Evolutionary conservation across 192 early-diverging fungal genomes (phyloP).

Genomic region (Kickxella alabastrina): DNA sequence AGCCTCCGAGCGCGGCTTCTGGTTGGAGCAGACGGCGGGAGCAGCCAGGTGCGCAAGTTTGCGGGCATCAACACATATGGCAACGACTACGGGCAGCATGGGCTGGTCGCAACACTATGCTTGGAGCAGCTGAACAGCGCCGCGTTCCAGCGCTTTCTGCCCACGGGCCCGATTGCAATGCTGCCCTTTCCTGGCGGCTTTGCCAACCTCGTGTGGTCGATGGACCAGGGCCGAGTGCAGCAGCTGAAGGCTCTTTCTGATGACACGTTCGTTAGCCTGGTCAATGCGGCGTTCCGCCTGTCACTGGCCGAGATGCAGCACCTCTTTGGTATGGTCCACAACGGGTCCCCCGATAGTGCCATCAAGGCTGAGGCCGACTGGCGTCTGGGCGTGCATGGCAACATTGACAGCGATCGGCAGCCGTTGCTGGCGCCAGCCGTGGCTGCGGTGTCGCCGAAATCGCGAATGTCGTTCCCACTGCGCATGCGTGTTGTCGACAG

Average conservation of each 20-base stretch:
- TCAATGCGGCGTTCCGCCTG: constrained; percentile 81
- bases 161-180: constrained; percentile 88
- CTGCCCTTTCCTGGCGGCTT: constrained; percentile 61
- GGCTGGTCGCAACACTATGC: constrained; percentile 76
- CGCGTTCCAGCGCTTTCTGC: constrained; percentile 93
- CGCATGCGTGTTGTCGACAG: constrained; percentile 73
- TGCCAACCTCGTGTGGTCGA: constrained; percentile 90
- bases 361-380: constrained; percentile 66
- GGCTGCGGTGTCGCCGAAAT: constrained; percentile 58
- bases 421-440: constrained; percentile 57
- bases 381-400: constrained; percentile 55
- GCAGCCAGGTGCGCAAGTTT: constrained; percentile 79
- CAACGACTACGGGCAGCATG: constrained; percentile 83
- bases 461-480: constrained; percentile 79
- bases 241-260: constrained; percentile 61
- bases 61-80: constrained; percentile 78
- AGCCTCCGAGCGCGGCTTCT: constrained; percentile 69
- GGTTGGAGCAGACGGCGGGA: constrained; percentile 85
- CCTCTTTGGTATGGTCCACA: constrained; percentile 54
- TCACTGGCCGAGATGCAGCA: constrained; percentile 69
- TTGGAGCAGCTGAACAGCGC: constrained; percentile 62
- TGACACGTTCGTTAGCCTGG: constrained; percentile 60
- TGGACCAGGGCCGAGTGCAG: constrained; percentile 59
- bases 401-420: neutral
- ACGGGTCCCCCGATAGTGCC: constrained; percentile 37